These are phyloP conservation scores for Pseudogymnoascus sp. DNA, from an alignment of 2,329 filamentous ascomycete species.

Conservation along the genomic window DNA sequence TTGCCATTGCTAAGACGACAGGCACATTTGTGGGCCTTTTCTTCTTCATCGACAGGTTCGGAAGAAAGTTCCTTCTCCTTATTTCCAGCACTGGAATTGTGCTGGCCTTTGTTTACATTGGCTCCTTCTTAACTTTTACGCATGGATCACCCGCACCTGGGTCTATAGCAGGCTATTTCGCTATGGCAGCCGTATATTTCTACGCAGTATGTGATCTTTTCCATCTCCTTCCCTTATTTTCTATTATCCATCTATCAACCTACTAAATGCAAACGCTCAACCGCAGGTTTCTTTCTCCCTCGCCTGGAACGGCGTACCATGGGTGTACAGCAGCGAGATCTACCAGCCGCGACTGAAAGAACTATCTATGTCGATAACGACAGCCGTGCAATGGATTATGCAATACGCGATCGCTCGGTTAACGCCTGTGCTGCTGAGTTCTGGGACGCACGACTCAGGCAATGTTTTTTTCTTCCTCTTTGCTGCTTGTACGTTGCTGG, in stretches of 20 bases:
- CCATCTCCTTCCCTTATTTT: background rate
- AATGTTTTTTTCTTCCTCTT: constrained; percentile 36
- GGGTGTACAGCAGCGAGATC: constrained; percentile 24
- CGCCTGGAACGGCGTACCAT: constrained; percentile 23
- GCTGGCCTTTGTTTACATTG: constrained; percentile 21
- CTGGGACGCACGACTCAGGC: background rate
- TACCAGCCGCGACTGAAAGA: constrained; percentile 21
- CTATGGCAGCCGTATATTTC: constrained; percentile 20
- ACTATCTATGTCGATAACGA: constrained; percentile 18
- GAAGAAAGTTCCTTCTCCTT: constrained; percentile 6
- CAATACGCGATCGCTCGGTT: constrained; percentile 18
- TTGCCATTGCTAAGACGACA: background rate
- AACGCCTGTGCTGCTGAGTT: constrained; percentile 17
- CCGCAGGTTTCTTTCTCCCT: constrained; percentile 21
- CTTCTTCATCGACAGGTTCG: constrained; percentile 5
- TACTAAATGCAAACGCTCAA: background rate
- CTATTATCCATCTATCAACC: background rate
- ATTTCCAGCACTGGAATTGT: constrained; percentile 10
- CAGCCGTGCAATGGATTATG: constrained; percentile 17
- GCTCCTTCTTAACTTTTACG: constrained; percentile 18
- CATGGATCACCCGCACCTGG: constrained; percentile 11
- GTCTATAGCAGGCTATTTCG: constrained; percentile 17
- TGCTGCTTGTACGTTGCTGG: constrained; percentile 57
- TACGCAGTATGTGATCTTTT: constrained; percentile 16
- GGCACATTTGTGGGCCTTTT: background rate